Conservation (phyloP, 805 yeast species). For the Metschnikowia koreensis region DNA sequence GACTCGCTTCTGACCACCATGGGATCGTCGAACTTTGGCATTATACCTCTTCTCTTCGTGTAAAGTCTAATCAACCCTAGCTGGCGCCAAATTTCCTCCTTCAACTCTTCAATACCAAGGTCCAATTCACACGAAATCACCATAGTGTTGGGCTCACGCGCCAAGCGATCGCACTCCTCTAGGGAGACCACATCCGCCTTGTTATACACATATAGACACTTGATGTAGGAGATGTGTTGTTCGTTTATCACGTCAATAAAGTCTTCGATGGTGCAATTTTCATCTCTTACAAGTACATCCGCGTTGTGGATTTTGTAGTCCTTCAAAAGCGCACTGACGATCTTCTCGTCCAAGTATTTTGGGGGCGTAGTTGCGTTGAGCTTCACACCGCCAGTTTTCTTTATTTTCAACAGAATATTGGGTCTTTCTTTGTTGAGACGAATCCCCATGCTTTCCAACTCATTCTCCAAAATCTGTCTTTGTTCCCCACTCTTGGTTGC, state of each 20-base stretch:
- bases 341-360: conserved; percentile 73
- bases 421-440: conserved; percentile 82
- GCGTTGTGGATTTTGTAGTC: conserved; percentile 92
- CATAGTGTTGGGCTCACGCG: conserved; percentile 87
- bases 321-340: conserved; percentile 70
- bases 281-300: conserved; percentile 87
- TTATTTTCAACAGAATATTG: conserved; percentile 67
- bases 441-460: conserved; percentile 91
- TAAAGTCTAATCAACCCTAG: conserved; percentile 75
- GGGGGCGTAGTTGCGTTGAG: conserved; percentile 81
- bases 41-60: conserved; percentile 82
- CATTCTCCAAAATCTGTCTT: conserved; percentile 79
- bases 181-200: conserved; percentile 93
- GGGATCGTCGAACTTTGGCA: conserved; percentile 84
- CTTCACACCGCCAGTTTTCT: conserved; percentile 90
- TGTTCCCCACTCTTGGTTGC: conserved; percentile 94
- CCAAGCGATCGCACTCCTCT: conserved; percentile 90
- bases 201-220: conserved; percentile 91
- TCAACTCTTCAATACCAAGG: conserved; percentile 81
- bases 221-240: conserved; percentile 80
- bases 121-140: conserved; percentile 92
- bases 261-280: conserved; percentile 86
- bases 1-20: conserved; percentile 83
- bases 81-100: conserved; percentile 92
- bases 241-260: conserved; percentile 88